phyloP scores from a whole-genome alignment of 1,284 basidiomycete species.

The Trichosporon sp. region DNA sequence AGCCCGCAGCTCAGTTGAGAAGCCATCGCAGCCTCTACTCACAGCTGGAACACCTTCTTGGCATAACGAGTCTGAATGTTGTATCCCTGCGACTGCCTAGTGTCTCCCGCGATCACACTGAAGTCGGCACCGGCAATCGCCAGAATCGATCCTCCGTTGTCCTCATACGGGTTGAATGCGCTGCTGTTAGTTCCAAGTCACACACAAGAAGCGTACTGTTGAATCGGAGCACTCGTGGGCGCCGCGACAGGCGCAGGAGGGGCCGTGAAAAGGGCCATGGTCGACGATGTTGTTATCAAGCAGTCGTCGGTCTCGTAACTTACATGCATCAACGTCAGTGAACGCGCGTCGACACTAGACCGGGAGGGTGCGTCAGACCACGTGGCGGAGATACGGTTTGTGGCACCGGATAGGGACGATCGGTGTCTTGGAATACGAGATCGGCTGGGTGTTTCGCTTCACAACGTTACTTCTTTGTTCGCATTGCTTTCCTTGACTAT shows the following conservation, averaged over 20 bases:
- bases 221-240: conserved; percentile 21
- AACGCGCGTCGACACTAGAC: conserved; percentile 16
- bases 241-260: conserved; percentile 24
- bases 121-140: conserved; percentile 90
- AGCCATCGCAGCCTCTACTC: conserved; percentile 16
- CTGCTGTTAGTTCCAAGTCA: conserved; percentile 20
- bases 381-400: conserved; percentile 5
- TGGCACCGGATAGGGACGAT: not conserved
- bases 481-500: not conserved
- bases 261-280: conserved; percentile 37
- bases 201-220: conserved; percentile 31
- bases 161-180: conserved; percentile 75
- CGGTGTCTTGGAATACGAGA: not conserved
- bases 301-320: conserved; percentile 11
- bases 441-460: not conserved
- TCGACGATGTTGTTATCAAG: not conserved
- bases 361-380: conserved; percentile 7
- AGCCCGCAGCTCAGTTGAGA: not conserved
- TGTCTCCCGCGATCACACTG: conserved; percentile 87
- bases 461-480: not conserved
- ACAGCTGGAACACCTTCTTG: conserved; percentile 55
- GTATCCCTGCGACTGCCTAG: conserved; percentile 87
- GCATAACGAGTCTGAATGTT: conserved; percentile 93
- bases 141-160: conserved; percentile 90
- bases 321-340: conserved; percentile 3